Evolutionary conservation across 768 basidiomycete species (phyloP).

Genomic region (Pleurotus ostreatus): DNA sequence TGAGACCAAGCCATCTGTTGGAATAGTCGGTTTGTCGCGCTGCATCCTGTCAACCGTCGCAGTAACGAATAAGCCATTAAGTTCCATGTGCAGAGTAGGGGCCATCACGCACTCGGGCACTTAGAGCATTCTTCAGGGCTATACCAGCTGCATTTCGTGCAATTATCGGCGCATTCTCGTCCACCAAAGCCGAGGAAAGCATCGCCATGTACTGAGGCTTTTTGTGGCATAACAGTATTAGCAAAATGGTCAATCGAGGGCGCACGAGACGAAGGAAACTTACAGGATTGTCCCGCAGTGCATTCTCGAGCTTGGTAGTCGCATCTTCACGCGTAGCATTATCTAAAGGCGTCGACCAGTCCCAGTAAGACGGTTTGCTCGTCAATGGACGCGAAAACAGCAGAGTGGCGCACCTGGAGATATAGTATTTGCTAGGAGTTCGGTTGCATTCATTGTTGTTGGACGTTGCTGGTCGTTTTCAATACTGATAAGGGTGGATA

Average conservation of each 20-base stretch:
- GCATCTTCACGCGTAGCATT: constrained; percentile 88
- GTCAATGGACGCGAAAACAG: constrained; percentile 23
- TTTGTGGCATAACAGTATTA: constrained; percentile 11
- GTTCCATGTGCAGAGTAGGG: constrained; percentile 15
- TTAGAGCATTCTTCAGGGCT: constrained; percentile 92
- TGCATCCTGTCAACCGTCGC: constrained; percentile 49
- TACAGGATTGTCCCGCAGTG: constrained; percentile 87
- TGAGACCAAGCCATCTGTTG: constrained; percentile 79
- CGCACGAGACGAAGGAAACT: constrained; percentile 24
- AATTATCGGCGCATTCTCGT: constrained; percentile 65
- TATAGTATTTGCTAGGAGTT: constrained; percentile 89
- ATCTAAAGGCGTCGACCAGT: constrained; percentile 48
- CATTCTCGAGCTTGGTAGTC: constrained; percentile 83
- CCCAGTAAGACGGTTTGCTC: background rate
- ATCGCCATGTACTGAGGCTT: constrained; percentile 93
- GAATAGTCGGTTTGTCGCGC: constrained; percentile 73
- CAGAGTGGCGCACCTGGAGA: constrained; percentile 67
- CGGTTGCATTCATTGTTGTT: constrained; percentile 81
- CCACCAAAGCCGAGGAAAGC: constrained; percentile 80
- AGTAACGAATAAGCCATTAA: constrained; percentile 14
- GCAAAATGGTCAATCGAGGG: background rate
- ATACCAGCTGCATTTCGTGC: constrained; percentile 95
- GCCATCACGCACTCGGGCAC: constrained; percentile 70
- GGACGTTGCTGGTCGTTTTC: constrained; percentile 8
- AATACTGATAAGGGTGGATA: constrained; percentile 7